Evolutionary conservation across 768 basidiomycete genomes (phyloP).

Genomic region (Rickenella mellea): DNA sequence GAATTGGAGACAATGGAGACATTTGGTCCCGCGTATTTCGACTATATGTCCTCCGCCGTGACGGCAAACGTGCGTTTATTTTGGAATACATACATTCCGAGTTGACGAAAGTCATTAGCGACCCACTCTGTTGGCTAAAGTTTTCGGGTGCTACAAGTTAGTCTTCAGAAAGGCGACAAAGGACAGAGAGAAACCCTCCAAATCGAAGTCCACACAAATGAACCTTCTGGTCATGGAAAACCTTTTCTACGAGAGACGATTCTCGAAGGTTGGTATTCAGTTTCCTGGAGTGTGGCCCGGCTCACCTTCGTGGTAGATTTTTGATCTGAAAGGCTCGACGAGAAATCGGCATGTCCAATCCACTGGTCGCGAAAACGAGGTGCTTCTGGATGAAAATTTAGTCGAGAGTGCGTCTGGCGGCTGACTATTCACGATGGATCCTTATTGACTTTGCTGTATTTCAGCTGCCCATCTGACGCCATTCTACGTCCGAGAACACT

Average conservation of each 20-base stretch:
- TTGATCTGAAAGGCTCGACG: slow-evolving; percentile 94
- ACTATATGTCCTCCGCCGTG: slow-evolving; percentile 95
- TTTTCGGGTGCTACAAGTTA: slow-evolving; percentile 94
- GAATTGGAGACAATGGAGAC: slow-evolving; percentile 94
- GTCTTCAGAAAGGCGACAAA: slow-evolving; percentile 77
- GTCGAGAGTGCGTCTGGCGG: slow-evolving; percentile 64
- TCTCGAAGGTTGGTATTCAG: slow-evolving; percentile 57
- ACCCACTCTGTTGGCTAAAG: slow-evolving; percentile 90
- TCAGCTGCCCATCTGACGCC: slow-evolving; percentile 79
- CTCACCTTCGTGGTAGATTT: slow-evolving; percentile 50
- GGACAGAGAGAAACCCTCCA: slow-evolving; percentile 47
- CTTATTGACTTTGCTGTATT: slow-evolving; percentile 5
- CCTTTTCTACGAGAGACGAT: slow-evolving; percentile 85
- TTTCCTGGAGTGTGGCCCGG: not conserved
- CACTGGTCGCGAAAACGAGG: slow-evolving; percentile 86
- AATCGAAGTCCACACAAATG: slow-evolving; percentile 80
- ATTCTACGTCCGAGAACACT: slow-evolving; percentile 93
- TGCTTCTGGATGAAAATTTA: slow-evolving; percentile 92
- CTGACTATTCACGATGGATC: not conserved
- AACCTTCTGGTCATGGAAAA: slow-evolving; percentile 98
- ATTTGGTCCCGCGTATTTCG: slow-evolving; percentile 95
- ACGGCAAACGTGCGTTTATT: slow-evolving; percentile 57
- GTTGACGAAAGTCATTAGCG: slow-evolving; percentile 39
- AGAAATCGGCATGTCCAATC: slow-evolving; percentile 89
- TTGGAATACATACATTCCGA: slow-evolving; percentile 3